Percentiles rank a stretch among this genome's conserved stretches.
Conservation (phyloP, 306 rosid species). For the Lathyrus sativus region DNA sequence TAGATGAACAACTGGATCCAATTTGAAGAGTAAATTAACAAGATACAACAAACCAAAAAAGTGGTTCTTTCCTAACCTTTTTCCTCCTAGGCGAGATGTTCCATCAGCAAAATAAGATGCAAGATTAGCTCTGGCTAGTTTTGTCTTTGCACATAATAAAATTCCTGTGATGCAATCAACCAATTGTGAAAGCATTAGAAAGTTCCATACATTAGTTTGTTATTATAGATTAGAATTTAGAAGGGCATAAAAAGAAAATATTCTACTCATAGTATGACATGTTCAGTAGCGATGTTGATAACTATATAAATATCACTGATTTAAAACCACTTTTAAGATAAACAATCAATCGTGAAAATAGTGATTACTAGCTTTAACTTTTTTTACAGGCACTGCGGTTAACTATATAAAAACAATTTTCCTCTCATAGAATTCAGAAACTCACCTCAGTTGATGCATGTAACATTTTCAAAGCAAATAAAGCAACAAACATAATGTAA, state of each 20-base stretch:
- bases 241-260: slow-evolving; percentile 17
- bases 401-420: slow-evolving; percentile 20
- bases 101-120: slow-evolving; percentile 89
- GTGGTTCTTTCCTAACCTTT: slow-evolving; percentile 54
- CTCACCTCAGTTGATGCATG: slow-evolving; percentile 22
- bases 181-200: slow-evolving; percentile 33
- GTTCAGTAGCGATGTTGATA: slow-evolving; percentile 6
- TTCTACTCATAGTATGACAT: slow-evolving; percentile 1
- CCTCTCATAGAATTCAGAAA: slow-evolving; percentile 17
- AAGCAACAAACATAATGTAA: slow-evolving; percentile 20
- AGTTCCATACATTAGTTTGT: slow-evolving; percentile 9
- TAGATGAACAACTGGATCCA: slow-evolving; percentile 2
- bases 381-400: background rate
- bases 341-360: slow-evolving; percentile 13
- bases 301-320: slow-evolving; percentile 8
- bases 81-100: slow-evolving; percentile 59
- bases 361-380: background rate
- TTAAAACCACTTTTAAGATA: slow-evolving; percentile 22
- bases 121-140: slow-evolving; percentile 66
- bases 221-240: slow-evolving; percentile 20
- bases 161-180: slow-evolving; percentile 52
- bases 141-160: slow-evolving; percentile 92
- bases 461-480: slow-evolving; percentile 24
- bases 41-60: slow-evolving; percentile 24
- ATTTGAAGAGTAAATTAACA: background rate